phyloP scores from a whole-genome alignment of 495 filamentous ascomycete genomes.

The Wilcoxina mikolae region DNA sequence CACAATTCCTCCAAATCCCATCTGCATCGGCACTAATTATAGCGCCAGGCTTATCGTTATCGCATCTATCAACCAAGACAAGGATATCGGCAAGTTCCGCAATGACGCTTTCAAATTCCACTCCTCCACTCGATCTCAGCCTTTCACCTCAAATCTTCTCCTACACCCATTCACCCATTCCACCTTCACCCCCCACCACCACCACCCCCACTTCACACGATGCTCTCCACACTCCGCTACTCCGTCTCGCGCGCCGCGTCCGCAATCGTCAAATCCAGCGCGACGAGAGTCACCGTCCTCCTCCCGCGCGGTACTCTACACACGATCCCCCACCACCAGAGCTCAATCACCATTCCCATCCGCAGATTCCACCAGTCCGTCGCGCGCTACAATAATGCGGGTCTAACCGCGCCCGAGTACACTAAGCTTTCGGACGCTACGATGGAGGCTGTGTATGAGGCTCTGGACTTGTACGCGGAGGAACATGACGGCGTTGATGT shows the following conservation, averaged over 20 bases:
- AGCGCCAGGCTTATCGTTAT: neutral
- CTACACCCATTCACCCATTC: neutral
- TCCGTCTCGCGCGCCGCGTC: neutral
- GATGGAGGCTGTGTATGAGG: neutral
- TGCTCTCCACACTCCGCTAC: neutral
- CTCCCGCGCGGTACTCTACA: neutral
- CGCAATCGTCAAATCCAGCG: neutral
- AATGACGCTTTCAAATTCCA: neutral
- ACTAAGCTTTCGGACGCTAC: neutral
- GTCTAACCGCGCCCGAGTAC: no score
- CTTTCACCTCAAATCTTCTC: no score
- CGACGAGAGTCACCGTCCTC: neutral
- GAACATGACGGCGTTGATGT: constrained; percentile 34
- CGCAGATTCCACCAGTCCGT: no score
- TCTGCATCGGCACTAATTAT: no score
- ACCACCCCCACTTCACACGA: no score
- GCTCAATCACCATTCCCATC: neutral
- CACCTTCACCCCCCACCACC: neutral
- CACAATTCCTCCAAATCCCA: no score
- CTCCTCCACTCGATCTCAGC: neutral
- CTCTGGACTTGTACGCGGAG: neutral
- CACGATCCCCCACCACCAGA: neutral
- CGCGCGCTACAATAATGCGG: no score
- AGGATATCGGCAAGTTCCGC: neutral
- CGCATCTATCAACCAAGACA: neutral